Evolutionary conservation across 23 red algal genomes (phyloP).

Genomic region (Gracilariopsis chorda): DNA sequence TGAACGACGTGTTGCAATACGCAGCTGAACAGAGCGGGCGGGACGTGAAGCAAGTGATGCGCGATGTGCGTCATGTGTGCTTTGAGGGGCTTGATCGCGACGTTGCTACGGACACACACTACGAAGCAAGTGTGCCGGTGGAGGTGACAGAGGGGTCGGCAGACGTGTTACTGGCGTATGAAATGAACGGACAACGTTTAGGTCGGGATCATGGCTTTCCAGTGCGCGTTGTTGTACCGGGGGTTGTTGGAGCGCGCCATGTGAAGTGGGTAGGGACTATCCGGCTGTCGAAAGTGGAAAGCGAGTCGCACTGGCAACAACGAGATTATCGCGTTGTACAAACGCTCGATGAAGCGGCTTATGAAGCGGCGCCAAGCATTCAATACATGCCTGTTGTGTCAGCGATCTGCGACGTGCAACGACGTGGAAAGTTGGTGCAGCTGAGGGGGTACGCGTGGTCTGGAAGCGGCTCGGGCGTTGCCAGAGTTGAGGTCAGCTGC

Average conservation of each 20-base stretch:
- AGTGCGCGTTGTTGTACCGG: conserved; percentile 85
- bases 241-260: conserved; percentile 86
- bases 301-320: conserved; percentile 71
- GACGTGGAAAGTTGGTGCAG: background rate
- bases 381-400: conserved; percentile 85
- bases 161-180: conserved; percentile 84
- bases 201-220: conserved; percentile 88
- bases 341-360: conserved; percentile 52
- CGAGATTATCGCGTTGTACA: conserved; percentile 84
- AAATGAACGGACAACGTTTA: conserved; percentile 90
- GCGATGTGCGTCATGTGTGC: conserved; percentile 18
- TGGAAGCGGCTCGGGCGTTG: conserved; percentile 44
- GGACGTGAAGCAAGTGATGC: background rate
- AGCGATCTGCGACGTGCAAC: conserved; percentile 40
- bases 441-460: conserved; percentile 66
- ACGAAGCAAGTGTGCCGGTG: conserved; percentile 80
- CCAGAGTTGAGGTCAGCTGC: conserved; percentile 5
- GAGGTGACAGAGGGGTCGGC: conserved; percentile 6
- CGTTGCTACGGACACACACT: conserved; percentile 15
- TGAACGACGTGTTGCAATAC: conserved; percentile 71
- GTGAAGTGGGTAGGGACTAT: conserved; percentile 92
- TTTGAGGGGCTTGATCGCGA: conserved; percentile 85
- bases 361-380: conserved; percentile 69
- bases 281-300: conserved; percentile 41
- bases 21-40: background rate